Evolutionary conservation across 2,329 filamentous ascomycete species (phyloP).

Genomic region (Neophaeococcomyces aloes): DNA sequence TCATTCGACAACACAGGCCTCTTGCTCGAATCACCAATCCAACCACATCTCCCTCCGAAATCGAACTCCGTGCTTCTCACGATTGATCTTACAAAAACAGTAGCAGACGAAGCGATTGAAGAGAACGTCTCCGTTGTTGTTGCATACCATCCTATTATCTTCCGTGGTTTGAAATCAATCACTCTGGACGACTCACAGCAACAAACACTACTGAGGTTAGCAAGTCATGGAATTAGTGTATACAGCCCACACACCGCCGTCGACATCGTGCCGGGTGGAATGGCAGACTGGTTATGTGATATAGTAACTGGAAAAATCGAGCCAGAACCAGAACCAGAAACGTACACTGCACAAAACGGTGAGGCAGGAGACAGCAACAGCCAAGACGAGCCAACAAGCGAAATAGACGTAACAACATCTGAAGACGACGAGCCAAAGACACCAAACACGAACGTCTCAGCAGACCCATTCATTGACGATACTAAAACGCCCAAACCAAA

Average conservation of each 20-base stretch:
- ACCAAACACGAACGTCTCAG: conserved; percentile 8
- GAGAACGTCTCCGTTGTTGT: conserved; percentile 69
- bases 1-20: conserved; percentile 94
- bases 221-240: conserved; percentile 79
- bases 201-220: conserved; percentile 67
- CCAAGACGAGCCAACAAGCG: conserved; percentile 19
- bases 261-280: conserved; percentile 71
- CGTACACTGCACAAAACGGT: conserved; percentile 19
- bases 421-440: conserved; percentile 11
- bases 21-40: conserved; percentile 58
- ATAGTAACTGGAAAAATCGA: conserved; percentile 54
- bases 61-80: conserved; percentile 66
- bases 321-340: conserved; percentile 19
- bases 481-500: conserved; percentile 11
- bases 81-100: conserved; percentile 79
- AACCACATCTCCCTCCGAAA: conserved; percentile 41
- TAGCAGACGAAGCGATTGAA: conserved; percentile 79
- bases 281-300: conserved; percentile 91
- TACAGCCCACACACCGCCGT: conserved; percentile 95
- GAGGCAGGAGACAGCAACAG: conserved; percentile 9
- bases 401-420: conserved; percentile 20
- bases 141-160: conserved; percentile 95
- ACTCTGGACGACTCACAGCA: conserved; percentile 80
- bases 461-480: conserved; percentile 29
- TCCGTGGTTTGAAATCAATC: conserved; percentile 79